phyloP scores from a whole-genome alignment of 2,329 filamentous ascomycete species.

The Beauveria pseudobassiana region DNA sequence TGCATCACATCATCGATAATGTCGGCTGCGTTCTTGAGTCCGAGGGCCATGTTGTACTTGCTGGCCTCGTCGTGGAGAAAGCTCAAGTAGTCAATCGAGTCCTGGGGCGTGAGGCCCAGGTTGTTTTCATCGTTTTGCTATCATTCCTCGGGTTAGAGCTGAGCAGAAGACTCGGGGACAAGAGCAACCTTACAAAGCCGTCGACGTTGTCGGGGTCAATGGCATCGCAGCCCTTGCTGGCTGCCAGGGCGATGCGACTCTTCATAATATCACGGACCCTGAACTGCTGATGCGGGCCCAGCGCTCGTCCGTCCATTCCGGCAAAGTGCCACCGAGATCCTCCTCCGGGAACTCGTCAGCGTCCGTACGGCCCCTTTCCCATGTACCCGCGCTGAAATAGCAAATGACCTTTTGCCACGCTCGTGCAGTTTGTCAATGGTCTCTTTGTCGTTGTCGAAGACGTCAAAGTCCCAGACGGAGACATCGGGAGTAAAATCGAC shows the following conservation, averaged over 20 bases:
- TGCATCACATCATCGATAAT: slow-evolving; percentile 44
- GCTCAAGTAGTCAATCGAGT: slow-evolving; percentile 51
- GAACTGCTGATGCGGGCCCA: slow-evolving; percentile 55
- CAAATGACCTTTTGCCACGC: slow-evolving; percentile 58
- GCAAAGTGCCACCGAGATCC: slow-evolving; percentile 51
- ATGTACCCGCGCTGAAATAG: slow-evolving; percentile 68
- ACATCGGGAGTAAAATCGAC: slow-evolving; percentile 36
- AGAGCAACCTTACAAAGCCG: slow-evolving; percentile 42
- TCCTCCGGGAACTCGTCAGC: slow-evolving; percentile 41
- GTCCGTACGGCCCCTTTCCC: slow-evolving; percentile 57
- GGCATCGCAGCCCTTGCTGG: slow-evolving; percentile 56
- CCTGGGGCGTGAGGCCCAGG: slow-evolving; percentile 46
- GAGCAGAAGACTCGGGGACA: background rate
- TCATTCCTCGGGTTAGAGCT: background rate
- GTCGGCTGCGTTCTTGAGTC: slow-evolving; percentile 60
- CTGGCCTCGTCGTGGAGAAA: slow-evolving; percentile 52
- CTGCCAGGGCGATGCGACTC: slow-evolving; percentile 49
- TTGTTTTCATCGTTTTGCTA: slow-evolving; percentile 52
- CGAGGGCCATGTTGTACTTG: slow-evolving; percentile 49
- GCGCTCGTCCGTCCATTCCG: slow-evolving; percentile 59
- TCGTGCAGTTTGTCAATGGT: slow-evolving; percentile 49
- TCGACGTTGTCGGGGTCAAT: slow-evolving; percentile 68
- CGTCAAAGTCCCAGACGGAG: slow-evolving; percentile 39
- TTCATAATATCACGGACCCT: slow-evolving; percentile 60
- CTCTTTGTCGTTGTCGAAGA: slow-evolving; percentile 45